Conservation (phyloP, 2,329 filamentous ascomycete genomes). For the Xylariaceae sp. region DNA sequence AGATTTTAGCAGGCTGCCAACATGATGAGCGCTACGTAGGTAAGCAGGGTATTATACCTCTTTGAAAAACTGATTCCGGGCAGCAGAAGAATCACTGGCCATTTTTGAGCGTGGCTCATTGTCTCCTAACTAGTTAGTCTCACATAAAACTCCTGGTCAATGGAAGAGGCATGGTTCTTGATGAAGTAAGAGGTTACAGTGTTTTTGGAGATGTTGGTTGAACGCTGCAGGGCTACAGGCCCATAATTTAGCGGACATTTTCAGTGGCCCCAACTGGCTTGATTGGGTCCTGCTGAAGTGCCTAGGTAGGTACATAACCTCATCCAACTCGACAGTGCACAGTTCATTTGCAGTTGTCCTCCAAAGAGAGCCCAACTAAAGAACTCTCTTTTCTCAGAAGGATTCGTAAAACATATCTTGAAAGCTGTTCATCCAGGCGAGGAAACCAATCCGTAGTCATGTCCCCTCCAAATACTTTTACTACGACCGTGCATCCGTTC, state of each 20-base stretch:
- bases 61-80: constrained; percentile 43
- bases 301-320: too few relatives aligned
- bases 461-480: constrained; percentile 44
- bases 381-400: too few relatives aligned
- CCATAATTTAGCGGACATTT: constrained; percentile 7
- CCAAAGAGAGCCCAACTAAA: too few relatives aligned
- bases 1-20: constrained; percentile 20
- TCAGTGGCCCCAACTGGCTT: too few relatives aligned
- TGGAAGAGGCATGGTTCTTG: not conserved
- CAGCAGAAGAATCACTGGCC: constrained; percentile 32
- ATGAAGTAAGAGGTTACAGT: not conserved
- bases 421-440: too few relatives aligned
- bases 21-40: not conserved
- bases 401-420: too few relatives aligned
- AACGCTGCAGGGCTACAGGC: not conserved
- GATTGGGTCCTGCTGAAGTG: too few relatives aligned
- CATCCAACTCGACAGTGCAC: too few relatives aligned
- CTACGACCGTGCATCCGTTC: constrained; percentile 55
- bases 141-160: not conserved
- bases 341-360: too few relatives aligned
- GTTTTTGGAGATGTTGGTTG: not conserved
- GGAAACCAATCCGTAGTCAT: constrained; percentile 19
- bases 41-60: constrained; percentile 33
- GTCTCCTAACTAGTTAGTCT: constrained; percentile 1
- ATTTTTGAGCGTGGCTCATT: constrained; percentile 31